Base-by-base conservation (phyloP, 306 rosid species). In the Castanea mollissima region DNA sequence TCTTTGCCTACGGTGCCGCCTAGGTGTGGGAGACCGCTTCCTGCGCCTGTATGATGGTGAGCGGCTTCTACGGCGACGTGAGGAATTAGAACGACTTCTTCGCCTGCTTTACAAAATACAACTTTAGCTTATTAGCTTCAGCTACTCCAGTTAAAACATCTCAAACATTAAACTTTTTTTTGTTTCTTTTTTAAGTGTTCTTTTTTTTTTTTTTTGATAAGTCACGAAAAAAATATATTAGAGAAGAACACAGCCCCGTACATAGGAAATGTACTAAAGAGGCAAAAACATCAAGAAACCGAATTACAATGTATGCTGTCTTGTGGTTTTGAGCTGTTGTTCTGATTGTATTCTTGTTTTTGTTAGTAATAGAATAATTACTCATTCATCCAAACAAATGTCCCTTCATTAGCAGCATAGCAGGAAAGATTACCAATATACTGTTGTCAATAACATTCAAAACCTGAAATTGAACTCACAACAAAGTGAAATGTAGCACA, bases 1-100 rank as follows among this genome's bases (percentile, higher is more conserved):
- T 71, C 88, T 70, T 21, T 79, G 89, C 23, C 91, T 80, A 15
- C 85, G 78, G 71, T 72, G 94, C 55, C 94, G 88, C 25, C 68
- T 51, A 14, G 83, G 83, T 5, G 92, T 46, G 25, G 88, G 88
- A 78, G 88, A 89, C 15, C 80, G 90, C n/a, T 65, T 77, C 11
- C 87, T 88, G 63, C 84, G 85, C 63, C 83, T 75, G 65, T 84
- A 46, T 16, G 85, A 63, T 7, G 89, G 81, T 0, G 88, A 85
- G 13, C 80, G 89, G 75, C 83, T 85, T 25, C 86, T 19, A 3
- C 63, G 81, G 64, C 86, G 86, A 27, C 83, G 88, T 5, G 80
- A 78, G 51, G 88, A 85, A 52, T 60, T 56, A 2, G 85, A 75
- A 71, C 81, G 86, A 64, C 78, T 85, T 74, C 85, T 79, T 68